These are phyloP conservation scores for Sugiyamaella floridensis DNA, from an alignment of 805 yeast genomes.

Conservation along the genomic window DNA sequence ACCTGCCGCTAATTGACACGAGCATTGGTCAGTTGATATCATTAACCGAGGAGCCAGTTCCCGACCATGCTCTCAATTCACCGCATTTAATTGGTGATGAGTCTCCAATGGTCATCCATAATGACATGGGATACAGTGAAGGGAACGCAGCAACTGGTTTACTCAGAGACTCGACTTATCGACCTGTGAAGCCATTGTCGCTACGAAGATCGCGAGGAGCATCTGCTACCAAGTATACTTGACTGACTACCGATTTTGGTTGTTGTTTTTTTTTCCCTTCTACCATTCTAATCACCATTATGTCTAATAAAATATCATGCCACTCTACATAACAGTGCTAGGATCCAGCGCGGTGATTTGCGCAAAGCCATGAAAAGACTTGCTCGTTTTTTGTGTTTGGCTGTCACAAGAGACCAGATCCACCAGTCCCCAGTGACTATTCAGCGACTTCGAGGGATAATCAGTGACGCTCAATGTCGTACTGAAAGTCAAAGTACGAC, in stretches of 20 bases:
- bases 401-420: too few species aligned
- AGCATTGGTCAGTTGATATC: background rate
- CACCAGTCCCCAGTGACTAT: background rate
- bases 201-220: background rate
- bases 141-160: background rate
- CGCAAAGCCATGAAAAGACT: background rate
- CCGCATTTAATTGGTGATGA: background rate
- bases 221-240: background rate
- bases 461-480: slow-evolving; percentile 59
- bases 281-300: background rate
- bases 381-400: background rate
- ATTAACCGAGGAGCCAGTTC: background rate
- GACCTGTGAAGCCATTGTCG: background rate
- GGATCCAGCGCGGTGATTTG: background rate
- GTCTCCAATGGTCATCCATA: background rate
- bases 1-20: background rate
- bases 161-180: background rate
- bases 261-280: background rate
- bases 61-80: background rate
- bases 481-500: slow-evolving; percentile 85
- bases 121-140: background rate
- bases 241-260: background rate
- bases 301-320: background rate
- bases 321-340: background rate
- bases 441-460: background rate